A percentile compares a stretch with the other conserved stretches of the same genome.
phyloP scores from a whole-genome alignment of 768 basidiomycete species.

The Boletus vermiculosoides region DNA sequence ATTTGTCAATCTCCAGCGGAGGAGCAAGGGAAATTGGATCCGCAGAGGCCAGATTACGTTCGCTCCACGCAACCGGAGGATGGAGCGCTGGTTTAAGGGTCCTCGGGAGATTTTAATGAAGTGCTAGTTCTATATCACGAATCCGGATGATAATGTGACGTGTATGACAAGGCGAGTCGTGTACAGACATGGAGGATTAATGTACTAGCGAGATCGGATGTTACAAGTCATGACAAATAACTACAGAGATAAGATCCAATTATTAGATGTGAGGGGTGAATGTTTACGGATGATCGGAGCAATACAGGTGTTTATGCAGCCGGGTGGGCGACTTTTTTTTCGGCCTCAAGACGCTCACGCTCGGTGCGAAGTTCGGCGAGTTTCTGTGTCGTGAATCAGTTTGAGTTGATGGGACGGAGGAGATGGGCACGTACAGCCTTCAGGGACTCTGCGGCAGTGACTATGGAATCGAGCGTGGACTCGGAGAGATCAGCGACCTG shows the following conservation, averaged over 20 bases:
- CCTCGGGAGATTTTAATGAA: background rate
- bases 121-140: background rate
- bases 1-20: conserved; percentile 48
- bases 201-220: background rate
- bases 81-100: conserved; percentile 16
- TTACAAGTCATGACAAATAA: background rate
- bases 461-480: conserved; percentile 59
- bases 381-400: conserved; percentile 30
- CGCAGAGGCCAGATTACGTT: conserved; percentile 60
- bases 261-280: conserved; percentile 26
- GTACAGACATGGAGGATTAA: background rate
- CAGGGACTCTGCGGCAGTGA: conserved; percentile 54
- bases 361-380: conserved; percentile 26
- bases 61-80: conserved; percentile 22
- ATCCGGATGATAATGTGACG: background rate
- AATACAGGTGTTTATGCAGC: conserved; percentile 27
- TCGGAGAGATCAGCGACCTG: conserved; percentile 65
- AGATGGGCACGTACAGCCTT: conserved; percentile 48
- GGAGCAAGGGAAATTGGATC: conserved; percentile 65
- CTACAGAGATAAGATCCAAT: conserved; percentile 32
- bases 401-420: background rate
- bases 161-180: background rate
- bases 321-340: conserved; percentile 34
- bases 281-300: conserved; percentile 18
- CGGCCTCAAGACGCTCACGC: conserved; percentile 45